Percentiles rank a stretch among this genome's conserved stretches.
These are phyloP conservation scores for cucumber (Cucumis sativus) DNA, from an alignment of 306 rosid genomes.

Conservation along the genomic window Cucumber_9930_V3 NC_026659.2:732001-732500, in stretches of 20 bases:
- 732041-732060: constrained; percentile 39
- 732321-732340: neutral
- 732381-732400: neutral
- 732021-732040: constrained; percentile 33
- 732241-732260: neutral
- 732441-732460: neutral
- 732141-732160: neutral
- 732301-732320: neutral
- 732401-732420: neutral
- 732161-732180: neutral
- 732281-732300: neutral
- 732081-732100: constrained; percentile 41
- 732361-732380: neutral
- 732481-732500: neutral
- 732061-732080: constrained; percentile 40
- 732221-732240: neutral
- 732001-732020: constrained; percentile 25
- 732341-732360: neutral
- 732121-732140: neutral
- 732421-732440: neutral
- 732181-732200: neutral
- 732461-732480: neutral
- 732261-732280: neutral
- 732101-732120: constrained; percentile 27
- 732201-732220: neutral